Base-by-base conservation (phyloP, 1,284 basidiomycete species). In the Sanghuangporus weigelae region DNA sequence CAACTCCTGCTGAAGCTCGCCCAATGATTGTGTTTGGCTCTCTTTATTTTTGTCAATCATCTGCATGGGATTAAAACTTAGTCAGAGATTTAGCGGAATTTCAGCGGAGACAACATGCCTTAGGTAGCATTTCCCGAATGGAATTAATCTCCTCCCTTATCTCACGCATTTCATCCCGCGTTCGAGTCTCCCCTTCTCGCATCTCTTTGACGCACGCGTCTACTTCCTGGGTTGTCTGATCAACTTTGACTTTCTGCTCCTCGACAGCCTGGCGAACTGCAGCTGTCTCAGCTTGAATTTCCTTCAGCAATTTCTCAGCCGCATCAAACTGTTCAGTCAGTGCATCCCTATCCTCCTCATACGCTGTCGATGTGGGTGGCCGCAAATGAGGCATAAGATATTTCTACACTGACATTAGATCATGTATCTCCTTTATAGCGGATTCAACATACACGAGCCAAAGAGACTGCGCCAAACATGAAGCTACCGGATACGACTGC, bases 21-120 rank as follows among this genome's bases (percentile, higher is more conserved):
- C 78, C 10, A 96, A 79, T 5, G 90, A 89, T 67, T 92, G 86
- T 16, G 83, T 82, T 73, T 95, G 92, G 36, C 82, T 82, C 64
- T 95, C 90, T 71, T 94, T 92, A 73, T 93, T 93, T 78, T 94
- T 96, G 66, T 97, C 93, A 65, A 98, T 90, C 89, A 98, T 91
- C 93, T 96, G 69, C 48, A 50, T 16, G 26, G 2, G 10, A 19
- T 10, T 19, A 36, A 38, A 61, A 61, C 60, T 60, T 60, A 58
- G 16, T 60, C 60, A 59, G 21, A 31, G 62, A 44, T 57, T 57
- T 42, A 56, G 35, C 14, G 4, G 62, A 40, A 61, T 46, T 51
- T 51, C 48, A 39, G 48, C 38, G 26, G 53, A 44, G 7, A 51
- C 21, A 63, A 49, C 76, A 38, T 68, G 94, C 95, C 84, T 91